Conservation (phyloP, 768 basidiomycete genomes). For the Lanmaoa rubissima region DNA sequence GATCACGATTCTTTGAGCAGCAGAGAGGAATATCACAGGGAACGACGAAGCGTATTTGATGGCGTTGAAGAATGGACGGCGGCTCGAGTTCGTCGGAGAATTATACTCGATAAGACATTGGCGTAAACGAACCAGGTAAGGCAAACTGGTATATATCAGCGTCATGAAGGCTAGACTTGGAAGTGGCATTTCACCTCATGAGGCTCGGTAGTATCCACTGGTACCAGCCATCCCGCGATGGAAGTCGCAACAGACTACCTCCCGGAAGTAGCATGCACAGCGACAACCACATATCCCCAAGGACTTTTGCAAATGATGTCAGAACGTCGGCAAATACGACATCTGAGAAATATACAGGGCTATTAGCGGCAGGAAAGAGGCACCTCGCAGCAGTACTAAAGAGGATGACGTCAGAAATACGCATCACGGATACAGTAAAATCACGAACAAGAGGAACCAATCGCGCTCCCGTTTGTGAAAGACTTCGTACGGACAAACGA, state of each 20-base stretch:
- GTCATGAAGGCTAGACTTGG: neutral
- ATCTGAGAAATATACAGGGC: conserved; percentile 82
- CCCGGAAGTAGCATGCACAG: conserved; percentile 83
- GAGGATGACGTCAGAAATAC: neutral
- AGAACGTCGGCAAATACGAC: conserved; percentile 93
- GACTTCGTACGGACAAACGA: conserved; percentile 68
- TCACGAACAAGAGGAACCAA: conserved; percentile 72
- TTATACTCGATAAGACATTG: conserved; percentile 89
- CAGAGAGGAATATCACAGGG: conserved; percentile 93
- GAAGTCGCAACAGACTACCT: conserved; percentile 66
- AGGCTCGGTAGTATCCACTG: conserved; percentile 79
- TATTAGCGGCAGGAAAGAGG: conserved; percentile 56
- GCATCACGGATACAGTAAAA: neutral
- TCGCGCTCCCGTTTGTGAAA: conserved; percentile 70
- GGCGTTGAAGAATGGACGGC: conserved; percentile 83
- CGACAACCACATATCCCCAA: conserved; percentile 93
- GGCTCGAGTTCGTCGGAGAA: conserved; percentile 57
- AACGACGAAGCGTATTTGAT: conserved; percentile 96
- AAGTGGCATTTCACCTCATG: conserved; percentile 65
- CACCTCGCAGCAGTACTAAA: conserved; percentile 73
- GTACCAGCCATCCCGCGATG: conserved; percentile 58
- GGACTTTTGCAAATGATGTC: conserved; percentile 95
- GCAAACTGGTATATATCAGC: conserved; percentile 48
- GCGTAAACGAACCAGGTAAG: conserved; percentile 89
- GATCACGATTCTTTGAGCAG: conserved; percentile 75